phyloP scores from a whole-genome alignment of 495 filamentous ascomycete genomes.

The Antarctomyces pellizariae region DNA sequence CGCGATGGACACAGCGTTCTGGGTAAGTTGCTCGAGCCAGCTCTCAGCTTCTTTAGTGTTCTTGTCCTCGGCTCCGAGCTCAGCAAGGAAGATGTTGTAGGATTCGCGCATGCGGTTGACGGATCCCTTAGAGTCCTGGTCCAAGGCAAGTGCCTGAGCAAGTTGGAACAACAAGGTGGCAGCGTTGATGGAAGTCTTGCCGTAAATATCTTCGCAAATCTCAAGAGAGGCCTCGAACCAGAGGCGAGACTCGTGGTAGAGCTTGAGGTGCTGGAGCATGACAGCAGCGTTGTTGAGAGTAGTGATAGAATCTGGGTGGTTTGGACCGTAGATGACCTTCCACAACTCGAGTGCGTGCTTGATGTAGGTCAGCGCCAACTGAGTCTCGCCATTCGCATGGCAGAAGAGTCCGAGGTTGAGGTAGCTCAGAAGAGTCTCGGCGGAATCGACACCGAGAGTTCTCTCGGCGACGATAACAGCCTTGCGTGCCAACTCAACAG shows the following conservation, averaged over 20 bases:
- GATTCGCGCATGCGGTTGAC: conserved; percentile 84
- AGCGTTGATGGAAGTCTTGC: conserved; percentile 68
- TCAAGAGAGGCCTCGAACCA: conserved; percentile 91
- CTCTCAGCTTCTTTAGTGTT: conserved; percentile 88
- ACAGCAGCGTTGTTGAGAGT: conserved; percentile 97
- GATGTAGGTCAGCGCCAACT: conserved; percentile 59
- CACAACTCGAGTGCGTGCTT: conserved; percentile 85
- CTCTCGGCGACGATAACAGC: conserved; percentile 89
- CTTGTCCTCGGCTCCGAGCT: conserved; percentile 67
- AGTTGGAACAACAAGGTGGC: conserved; percentile 96
- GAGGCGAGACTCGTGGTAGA: conserved; percentile 71
- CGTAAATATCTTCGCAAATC: conserved; percentile 71
- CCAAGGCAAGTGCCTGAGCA: conserved; percentile 78
- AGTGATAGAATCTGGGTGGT: conserved; percentile 93
- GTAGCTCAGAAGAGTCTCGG: conserved; percentile 82
- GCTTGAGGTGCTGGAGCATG: conserved; percentile 86
- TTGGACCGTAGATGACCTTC: conserved; percentile 86
- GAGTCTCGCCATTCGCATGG: conserved; percentile 73
- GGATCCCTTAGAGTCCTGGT: conserved; percentile 74
- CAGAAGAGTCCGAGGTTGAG: conserved; percentile 92
- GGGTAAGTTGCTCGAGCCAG: conserved; percentile 91
- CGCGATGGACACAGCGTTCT: conserved; percentile 78
- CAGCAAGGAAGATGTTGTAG: conserved; percentile 74
- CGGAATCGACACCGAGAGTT: conserved; percentile 79
- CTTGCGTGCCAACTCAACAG: conserved; percentile 87